These are phyloP conservation scores for Saussurea involucrata DNA, from an alignment of 129 eudicot species.

Conservation along the genomic window DNA sequence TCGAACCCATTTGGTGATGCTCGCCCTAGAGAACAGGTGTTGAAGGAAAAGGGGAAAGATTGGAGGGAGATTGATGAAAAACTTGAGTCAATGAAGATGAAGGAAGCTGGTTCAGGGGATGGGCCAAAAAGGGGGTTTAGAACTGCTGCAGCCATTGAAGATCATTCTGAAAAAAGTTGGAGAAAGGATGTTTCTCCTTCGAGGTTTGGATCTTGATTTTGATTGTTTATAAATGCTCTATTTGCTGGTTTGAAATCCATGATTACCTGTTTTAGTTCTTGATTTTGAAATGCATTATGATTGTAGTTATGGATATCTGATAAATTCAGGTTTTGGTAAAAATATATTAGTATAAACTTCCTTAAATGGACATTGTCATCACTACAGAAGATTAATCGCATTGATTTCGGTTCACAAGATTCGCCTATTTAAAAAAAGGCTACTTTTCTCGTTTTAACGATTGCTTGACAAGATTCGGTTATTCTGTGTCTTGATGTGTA, in stretches of 20 bases:
- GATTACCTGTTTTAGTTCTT: background rate
- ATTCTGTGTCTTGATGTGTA: background rate
- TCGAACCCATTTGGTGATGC: slow-evolving; percentile 91
- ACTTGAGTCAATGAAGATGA: slow-evolving; percentile 63
- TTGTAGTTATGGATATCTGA: background rate
- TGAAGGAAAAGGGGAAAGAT: slow-evolving; percentile 94
- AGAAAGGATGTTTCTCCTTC: slow-evolving; percentile 58
- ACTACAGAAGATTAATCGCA: background rate
- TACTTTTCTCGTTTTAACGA: background rate
- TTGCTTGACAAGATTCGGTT: background rate
- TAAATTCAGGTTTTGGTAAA: too few relatives aligned
- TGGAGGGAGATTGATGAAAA: slow-evolving; percentile 97
- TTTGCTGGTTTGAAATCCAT: too few relatives aligned
- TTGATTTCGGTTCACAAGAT: background rate
- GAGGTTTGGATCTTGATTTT: slow-evolving; percentile 37
- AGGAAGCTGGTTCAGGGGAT: slow-evolving; percentile 43
- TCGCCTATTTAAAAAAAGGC: background rate
- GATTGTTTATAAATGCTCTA: background rate
- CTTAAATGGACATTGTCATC: background rate
- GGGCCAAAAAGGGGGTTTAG: slow-evolving; percentile 52
- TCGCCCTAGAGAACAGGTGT: slow-evolving; percentile 91
- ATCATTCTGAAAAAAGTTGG: slow-evolving; percentile 56
- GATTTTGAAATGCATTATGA: background rate
- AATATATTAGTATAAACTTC: background rate
- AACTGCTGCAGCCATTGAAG: slow-evolving; percentile 27